Evolutionary conservation across 1,139 yeast genomes (phyloP).

Genomic region (Meyerozyma elateridarum): DNA sequence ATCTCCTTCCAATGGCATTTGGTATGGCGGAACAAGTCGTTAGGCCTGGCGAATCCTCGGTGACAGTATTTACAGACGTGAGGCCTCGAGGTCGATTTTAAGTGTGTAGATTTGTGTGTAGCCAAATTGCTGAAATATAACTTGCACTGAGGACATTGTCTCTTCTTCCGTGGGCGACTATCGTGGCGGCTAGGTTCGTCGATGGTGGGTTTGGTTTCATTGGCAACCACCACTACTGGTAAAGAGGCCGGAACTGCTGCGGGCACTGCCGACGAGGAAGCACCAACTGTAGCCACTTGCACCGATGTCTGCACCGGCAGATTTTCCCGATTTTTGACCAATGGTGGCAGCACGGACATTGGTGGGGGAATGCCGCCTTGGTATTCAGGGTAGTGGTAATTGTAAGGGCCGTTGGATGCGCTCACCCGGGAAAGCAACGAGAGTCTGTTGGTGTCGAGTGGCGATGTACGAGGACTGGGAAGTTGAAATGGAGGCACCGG

Average conservation of each 20-base stretch:
- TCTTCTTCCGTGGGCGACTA: slow-evolving; percentile 61
- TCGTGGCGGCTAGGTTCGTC: slow-evolving; percentile 8
- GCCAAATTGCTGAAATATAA: slow-evolving; percentile 75
- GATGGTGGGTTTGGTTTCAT: too few species aligned
- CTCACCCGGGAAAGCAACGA: slow-evolving; percentile 1
- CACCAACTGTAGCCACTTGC: not conserved
- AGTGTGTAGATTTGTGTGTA: slow-evolving; percentile 80
- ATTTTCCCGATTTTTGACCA: too few species aligned
- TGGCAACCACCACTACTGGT: not conserved
- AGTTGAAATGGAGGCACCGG: not conserved
- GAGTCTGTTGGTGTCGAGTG: slow-evolving; percentile 3
- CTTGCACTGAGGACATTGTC: slow-evolving; percentile 81
- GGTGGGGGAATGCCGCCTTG: too few species aligned
- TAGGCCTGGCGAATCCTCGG: slow-evolving; percentile 84
- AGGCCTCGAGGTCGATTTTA: slow-evolving; percentile 69
- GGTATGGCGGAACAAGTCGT: slow-evolving; percentile 78
- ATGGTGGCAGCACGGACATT: not conserved
- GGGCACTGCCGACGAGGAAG: not conserved
- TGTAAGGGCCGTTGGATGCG: not conserved
- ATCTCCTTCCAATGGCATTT: slow-evolving; percentile 78
- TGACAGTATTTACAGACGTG: slow-evolving; percentile 73
- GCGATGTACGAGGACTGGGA: slow-evolving; percentile 4
- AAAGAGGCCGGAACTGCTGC: too few species aligned
- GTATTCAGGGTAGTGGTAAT: too few species aligned
- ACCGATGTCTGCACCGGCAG: not conserved